phyloP scores from a whole-genome alignment of 1,284 basidiomycete genomes.

The Coniferiporia sulphurascens region DNA sequence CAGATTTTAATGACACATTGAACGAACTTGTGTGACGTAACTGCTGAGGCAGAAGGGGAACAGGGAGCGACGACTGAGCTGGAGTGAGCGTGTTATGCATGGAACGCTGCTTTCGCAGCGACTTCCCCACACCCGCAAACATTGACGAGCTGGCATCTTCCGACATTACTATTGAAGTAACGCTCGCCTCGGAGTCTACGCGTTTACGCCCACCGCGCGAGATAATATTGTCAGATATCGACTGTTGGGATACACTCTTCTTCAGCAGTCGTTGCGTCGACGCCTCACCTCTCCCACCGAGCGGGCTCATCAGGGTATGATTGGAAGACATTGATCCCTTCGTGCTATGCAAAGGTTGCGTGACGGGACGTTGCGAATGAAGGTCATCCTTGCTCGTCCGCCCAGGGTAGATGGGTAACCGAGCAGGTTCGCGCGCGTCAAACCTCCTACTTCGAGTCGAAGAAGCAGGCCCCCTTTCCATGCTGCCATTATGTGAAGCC shows the following conservation, averaged over 20 bases:
- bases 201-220: slow-evolving; percentile 8
- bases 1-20: slow-evolving; percentile 3
- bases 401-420: neutral
- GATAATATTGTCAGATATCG: slow-evolving; percentile 3
- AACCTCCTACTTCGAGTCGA: neutral
- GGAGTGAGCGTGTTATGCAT: slow-evolving; percentile 19
- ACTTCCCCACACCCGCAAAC: slow-evolving; percentile 10
- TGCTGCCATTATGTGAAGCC: neutral
- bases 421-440: neutral
- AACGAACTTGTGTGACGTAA: slow-evolving; percentile 20
- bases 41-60: slow-evolving; percentile 11
- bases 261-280: slow-evolving; percentile 13
- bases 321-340: slow-evolving; percentile 15
- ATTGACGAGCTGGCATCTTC: slow-evolving; percentile 11
- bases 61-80: slow-evolving; percentile 9
- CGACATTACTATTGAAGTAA: slow-evolving; percentile 1
- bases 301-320: slow-evolving; percentile 11
- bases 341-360: slow-evolving; percentile 4
- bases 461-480: neutral
- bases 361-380: neutral
- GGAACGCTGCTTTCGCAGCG: slow-evolving; percentile 20
- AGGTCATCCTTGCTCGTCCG: slow-evolving; percentile 4
- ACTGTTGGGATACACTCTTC: slow-evolving; percentile 17
- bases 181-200: slow-evolving; percentile 14
- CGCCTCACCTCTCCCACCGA: slow-evolving; percentile 12